Base-by-base conservation (phyloP, 169 alveolate genomes). In the Toxoplasma gondii region DNA sequence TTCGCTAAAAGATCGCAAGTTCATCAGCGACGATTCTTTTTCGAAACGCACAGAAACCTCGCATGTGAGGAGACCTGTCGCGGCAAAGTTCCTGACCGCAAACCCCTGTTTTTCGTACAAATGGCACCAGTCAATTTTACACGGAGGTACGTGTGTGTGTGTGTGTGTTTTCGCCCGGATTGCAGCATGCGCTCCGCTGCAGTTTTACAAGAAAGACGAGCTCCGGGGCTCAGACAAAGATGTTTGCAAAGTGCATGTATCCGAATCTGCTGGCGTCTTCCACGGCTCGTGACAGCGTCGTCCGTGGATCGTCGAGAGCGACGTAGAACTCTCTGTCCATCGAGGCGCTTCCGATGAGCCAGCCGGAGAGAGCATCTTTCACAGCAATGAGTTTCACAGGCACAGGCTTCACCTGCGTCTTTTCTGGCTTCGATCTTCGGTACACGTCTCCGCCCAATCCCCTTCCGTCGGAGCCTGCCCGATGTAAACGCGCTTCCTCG, bases 181-280 rank as follows among this genome's bases (percentile, higher is more conserved):
- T n/a, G n/a, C n/a, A n/a, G n/a, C n/a, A n/a, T n/a, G n/a, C n/a
- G n/a, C n/a, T n/a, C n/a, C n/a, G n/a, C n/a, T n/a, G n/a, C n/a
- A n/a, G n/a, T n/a, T n/a, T n/a, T n/a, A n/a, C n/a, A n/a, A n/a
- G n/a, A n/a, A n/a, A n/a, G n/a, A 12, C 22, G 12, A 12, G 12
- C 22, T 49, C 12, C 12, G 58, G 58, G 4, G 58, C 58, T 45
- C 74, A 69, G 31, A 91, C 80, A 45, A 91, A 91, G 58, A 91
- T 91, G 49, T 78, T 91, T 9, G 94, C 82, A 84, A 91, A 78
- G 81, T 91, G 94, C 45, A 91, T 43, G 58, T 43, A 17, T 19
- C n/a, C 45, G 53, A 91, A 91, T 31, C 94, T 0, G 16, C 31
- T 27, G 36, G 82, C 90, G n/a, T 91, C 94, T 91, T 91, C 88